Evolutionary conservation across 129 eudicot genomes (phyloP), one percentile per base, ranked within the genome.

Genomic region (Lactuca saligna): DNA sequence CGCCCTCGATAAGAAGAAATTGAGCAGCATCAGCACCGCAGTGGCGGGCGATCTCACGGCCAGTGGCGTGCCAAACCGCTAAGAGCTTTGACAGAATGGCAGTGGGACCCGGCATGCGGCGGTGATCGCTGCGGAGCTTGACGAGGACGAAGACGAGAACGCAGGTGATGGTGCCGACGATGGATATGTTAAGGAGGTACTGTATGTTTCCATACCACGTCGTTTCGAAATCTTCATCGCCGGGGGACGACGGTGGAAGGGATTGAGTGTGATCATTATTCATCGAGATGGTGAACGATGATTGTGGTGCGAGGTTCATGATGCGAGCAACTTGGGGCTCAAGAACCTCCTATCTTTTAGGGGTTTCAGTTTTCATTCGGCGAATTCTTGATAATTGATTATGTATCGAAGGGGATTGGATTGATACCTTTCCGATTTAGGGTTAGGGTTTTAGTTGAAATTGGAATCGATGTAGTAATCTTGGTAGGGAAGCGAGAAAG

Each of bases 11-110:
- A 0, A 94, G 70, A 3, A 89, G 87, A 48, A 81, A 94, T 56
- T 94, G 99, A 4, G 97, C 94, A 8, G 99, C 97, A 68, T 94
- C 99, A 6, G 99, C 97, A 1, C 99, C 99, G 16, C 97, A 90
- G 71, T 94, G 99, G 17, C 83, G 89, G 20, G 97, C 86, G 74
- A 94, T 94, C 74, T 94, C 93, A 34, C 87, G 88, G 55, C 85
- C 82, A 46, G 94, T 94, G 69, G 97, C 96, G 75, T 94, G 99
- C 97, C 97, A 94, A 33, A 88, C 97, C 33, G 96, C 93, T 2
- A 90, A 81, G 1, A 94, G 93, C 94, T 94, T 94, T 7, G 97
- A 81, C 38, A 66, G 14, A 32, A 94, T 78, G 62, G 99, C 96
- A 12, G 95, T 74, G 14, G 96, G 99, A 0, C 95, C 95, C 0